Percentiles rank a stretch among this genome's conserved stretches.
Evolutionary conservation across 2,329 filamentous ascomycete species (phyloP).

Genomic region (Beauveria asiatica): DNA sequence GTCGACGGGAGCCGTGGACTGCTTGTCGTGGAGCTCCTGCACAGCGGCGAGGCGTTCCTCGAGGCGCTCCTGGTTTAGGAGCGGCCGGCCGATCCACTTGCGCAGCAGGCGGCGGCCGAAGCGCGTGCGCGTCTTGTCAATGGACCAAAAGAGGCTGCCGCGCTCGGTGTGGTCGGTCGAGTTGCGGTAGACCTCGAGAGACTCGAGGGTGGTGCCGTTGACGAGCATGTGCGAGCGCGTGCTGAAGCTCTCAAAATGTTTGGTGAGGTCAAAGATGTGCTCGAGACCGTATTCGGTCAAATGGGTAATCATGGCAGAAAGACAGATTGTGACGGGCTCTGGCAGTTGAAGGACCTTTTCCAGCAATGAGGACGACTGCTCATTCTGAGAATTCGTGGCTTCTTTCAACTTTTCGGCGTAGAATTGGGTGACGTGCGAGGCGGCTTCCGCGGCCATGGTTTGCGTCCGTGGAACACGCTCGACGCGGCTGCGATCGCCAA

Average conservation of each 20-base stretch:
- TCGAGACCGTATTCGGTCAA: constrained; percentile 86
- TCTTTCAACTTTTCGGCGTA: constrained; percentile 79
- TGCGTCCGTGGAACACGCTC: constrained; percentile 70
- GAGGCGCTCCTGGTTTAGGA: constrained; percentile 66
- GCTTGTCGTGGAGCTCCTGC: constrained; percentile 68
- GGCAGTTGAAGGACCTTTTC: constrained; percentile 81
- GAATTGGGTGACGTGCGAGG: constrained; percentile 85
- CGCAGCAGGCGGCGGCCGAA: constrained; percentile 82
- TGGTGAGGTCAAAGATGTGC: constrained; percentile 91
- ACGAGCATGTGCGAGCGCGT: constrained; percentile 91
- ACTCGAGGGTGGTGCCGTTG: constrained; percentile 89
- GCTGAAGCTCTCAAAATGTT: constrained; percentile 95
- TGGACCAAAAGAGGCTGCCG: constrained; percentile 89
- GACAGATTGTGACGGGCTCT: constrained; percentile 78
- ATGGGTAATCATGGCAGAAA: constrained; percentile 94
- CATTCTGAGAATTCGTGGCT: constrained; percentile 42
- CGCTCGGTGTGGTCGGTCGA: constrained; percentile 77
- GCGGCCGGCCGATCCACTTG: constrained; percentile 89
- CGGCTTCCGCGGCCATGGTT: constrained; percentile 74
- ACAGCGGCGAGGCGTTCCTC: constrained; percentile 77
- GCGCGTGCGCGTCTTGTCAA: constrained; percentile 84
- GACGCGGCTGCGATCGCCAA: constrained; percentile 81
- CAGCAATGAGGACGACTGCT: constrained; percentile 56
- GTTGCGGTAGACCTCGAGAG: constrained; percentile 92
- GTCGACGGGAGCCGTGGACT: constrained; percentile 60